These are phyloP conservation scores for Diutina rugosa DNA, from an alignment of 1,139 yeast genomes.

Conservation along the genomic window DNA sequence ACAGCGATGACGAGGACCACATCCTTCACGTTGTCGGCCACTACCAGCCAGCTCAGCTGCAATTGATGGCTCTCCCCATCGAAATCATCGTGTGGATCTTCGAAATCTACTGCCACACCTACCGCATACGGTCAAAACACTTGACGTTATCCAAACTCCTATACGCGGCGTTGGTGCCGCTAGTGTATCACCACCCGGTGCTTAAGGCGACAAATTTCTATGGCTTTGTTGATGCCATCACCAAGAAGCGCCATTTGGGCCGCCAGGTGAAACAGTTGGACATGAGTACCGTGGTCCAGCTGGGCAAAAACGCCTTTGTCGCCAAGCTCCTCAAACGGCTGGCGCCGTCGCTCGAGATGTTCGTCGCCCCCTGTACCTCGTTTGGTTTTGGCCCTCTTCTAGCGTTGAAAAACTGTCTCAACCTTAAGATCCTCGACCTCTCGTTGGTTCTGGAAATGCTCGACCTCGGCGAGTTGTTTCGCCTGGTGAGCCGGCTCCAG, in stretches of 20 bases:
- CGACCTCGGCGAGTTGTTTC: constrained; percentile 65
- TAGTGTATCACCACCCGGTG: constrained; percentile 50
- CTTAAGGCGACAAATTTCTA: constrained; percentile 57
- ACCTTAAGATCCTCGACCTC: constrained; percentile 56
- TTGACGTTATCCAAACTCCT: constrained; percentile 51
- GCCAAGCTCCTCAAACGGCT: constrained; percentile 73
- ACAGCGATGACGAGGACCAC: constrained; percentile 22
- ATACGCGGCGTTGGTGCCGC: constrained; percentile 45
- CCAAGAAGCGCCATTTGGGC: constrained; percentile 28
- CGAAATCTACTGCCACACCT: constrained; percentile 20
- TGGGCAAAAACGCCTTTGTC: constrained; percentile 88
- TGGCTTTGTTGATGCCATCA: constrained; percentile 59
- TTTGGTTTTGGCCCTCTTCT: constrained; percentile 85
- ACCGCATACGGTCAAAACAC: constrained; percentile 33
- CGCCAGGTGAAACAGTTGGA: constrained; percentile 44
- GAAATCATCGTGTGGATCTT: constrained; percentile 50
- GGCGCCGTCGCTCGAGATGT: constrained; percentile 43
- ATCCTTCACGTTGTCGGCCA: constrained; percentile 10
- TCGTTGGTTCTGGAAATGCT: constrained; percentile 89
- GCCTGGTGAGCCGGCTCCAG: constrained; percentile 51
- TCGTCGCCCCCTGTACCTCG: constrained; percentile 90
- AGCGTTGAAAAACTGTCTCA: constrained; percentile 58
- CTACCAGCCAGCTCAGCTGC: not conserved
- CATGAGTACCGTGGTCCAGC: constrained; percentile 66
- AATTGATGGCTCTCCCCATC: constrained; percentile 24